phyloP scores from a whole-genome alignment of 371 early-diverging fungal species.

The Mucor saturninus region DNA sequence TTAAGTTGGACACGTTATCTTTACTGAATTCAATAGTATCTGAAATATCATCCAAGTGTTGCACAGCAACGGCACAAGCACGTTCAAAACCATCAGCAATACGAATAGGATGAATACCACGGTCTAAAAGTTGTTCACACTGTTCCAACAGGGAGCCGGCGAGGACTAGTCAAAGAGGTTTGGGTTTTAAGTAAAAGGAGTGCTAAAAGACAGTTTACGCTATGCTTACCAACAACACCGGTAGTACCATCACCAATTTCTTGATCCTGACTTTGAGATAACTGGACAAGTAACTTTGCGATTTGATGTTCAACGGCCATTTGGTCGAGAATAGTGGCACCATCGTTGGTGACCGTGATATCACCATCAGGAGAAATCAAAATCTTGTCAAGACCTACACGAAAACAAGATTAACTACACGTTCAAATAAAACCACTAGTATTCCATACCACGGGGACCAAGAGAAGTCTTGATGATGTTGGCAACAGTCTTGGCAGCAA shows the following conservation, averaged over 20 bases:
- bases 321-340: constrained; percentile 99
- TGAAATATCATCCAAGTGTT: constrained; percentile 90
- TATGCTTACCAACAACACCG: constrained; percentile 91
- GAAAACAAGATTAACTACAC: not conserved
- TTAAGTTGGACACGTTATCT: constrained; percentile 82
- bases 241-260: constrained; percentile 99
- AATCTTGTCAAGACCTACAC: constrained; percentile 96
- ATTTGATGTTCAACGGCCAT: constrained; percentile 99
- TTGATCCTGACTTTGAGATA: constrained; percentile 99
- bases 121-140: constrained; percentile 93
- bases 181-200: not conserved
- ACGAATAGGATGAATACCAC: constrained; percentile 99
- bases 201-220: not conserved
- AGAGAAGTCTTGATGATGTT: constrained; percentile 97
- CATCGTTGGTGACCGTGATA: constrained; percentile 99
- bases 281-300: constrained; percentile 96
- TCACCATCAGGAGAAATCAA: constrained; percentile 99
- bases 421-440: not conserved
- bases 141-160: constrained; percentile 98
- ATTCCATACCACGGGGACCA: constrained; percentile 94
- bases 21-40: constrained; percentile 89
- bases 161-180: constrained; percentile 70
- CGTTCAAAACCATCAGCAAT: constrained; percentile 99
- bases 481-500: constrained; percentile 97
- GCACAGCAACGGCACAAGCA: constrained; percentile 93